A percentile compares a stretch with the other conserved stretches of the same genome.
Conservation (phyloP, 2,329 filamentous ascomycete genomes). For the Penicillium sp. region DNA sequence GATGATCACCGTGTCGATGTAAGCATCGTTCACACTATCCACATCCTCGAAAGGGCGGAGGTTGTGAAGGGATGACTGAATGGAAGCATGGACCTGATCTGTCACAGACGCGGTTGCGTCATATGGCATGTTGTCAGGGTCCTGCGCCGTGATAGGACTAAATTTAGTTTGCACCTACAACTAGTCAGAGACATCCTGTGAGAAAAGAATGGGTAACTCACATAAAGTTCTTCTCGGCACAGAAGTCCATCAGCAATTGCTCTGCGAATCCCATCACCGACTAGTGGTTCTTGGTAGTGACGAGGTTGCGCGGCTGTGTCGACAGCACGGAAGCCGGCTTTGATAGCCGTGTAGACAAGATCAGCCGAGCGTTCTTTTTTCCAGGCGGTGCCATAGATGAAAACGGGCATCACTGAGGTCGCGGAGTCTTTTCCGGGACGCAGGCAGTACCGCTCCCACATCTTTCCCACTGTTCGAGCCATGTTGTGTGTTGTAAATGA, state of each 20-base stretch:
- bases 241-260: conserved; percentile 57
- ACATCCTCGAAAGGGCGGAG: conserved; percentile 41
- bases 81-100: conserved; percentile 61
- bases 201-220: too few relatives aligned
- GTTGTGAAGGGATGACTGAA: conserved; percentile 61
- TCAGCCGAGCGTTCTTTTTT: conserved; percentile 63
- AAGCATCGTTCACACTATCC: conserved; percentile 38
- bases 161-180: conserved; percentile 77
- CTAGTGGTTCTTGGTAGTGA: conserved; percentile 69
- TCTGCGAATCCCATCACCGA: conserved; percentile 60
- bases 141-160: conserved; percentile 59
- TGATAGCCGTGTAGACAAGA: conserved; percentile 63
- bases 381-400: conserved; percentile 81
- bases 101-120: conserved; percentile 52
- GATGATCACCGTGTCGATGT: conserved; percentile 55
- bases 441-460: conserved; percentile 31
- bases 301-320: conserved; percentile 74
- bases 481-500: conserved; percentile 2
- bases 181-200: not conserved
- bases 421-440: conserved; percentile 22
- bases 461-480: conserved; percentile 22
- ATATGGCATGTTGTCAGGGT: conserved; percentile 58
- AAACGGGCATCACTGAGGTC: conserved; percentile 36
- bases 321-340: conserved; percentile 63
- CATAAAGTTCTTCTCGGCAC: conserved; percentile 57